Base-by-base conservation (phyloP, 495 filamentous ascomycete species). In the Thermothielavioides terrestris region DNA sequence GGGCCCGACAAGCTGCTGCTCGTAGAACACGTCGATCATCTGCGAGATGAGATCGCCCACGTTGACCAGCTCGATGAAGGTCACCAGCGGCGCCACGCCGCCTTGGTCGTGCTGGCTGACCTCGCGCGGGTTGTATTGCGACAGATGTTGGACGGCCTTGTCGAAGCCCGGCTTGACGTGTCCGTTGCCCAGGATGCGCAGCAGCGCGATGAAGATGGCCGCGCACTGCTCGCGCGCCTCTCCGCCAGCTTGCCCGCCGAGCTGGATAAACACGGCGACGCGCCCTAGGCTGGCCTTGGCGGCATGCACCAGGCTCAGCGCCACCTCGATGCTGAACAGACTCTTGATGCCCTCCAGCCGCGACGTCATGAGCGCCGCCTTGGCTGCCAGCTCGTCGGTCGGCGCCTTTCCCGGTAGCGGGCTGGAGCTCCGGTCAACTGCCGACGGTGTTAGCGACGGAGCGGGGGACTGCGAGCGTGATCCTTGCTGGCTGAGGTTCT, bases 21-120 rank as follows among this genome's bases (percentile, higher is more conserved):
- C 86, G 66, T 94, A 99, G 68, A 99, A 99, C 17, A 99, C 89
- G 59, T 99, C 94, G 48, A 99, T 79, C 94, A 99, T 99, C 61
- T 99, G 94, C 42, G 94, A 85, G 53, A 99, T 99, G 15, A 99
- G 77, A 66, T 99, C 94, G 43, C 94, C 94, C 3, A 99, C 89
- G 62, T 97, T 97, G 60, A 97, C 94, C 44, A 99, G 78, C 64
- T 99, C 94, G 37, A 99, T 78, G 58, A 99, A 99, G 6, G 88
- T 97, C 11, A 96, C 87, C 1, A 99, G 76, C 2, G 94, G 94
- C 38, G 87, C 87, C 20, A 97, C 92, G 10, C 86, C 88, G 6
- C 66, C 63, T 46, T 72, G 64, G 51, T 80, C 79, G 50, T 89
- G 82, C 42, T 86, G 80, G 27, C 78, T 82, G 32, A 88, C 86